A percentile compares a stretch with the other conserved stretches of the same genome.
Conservation (phyloP, 1,139 yeast species). For the Geotrichum citri-aurantii region DNA sequence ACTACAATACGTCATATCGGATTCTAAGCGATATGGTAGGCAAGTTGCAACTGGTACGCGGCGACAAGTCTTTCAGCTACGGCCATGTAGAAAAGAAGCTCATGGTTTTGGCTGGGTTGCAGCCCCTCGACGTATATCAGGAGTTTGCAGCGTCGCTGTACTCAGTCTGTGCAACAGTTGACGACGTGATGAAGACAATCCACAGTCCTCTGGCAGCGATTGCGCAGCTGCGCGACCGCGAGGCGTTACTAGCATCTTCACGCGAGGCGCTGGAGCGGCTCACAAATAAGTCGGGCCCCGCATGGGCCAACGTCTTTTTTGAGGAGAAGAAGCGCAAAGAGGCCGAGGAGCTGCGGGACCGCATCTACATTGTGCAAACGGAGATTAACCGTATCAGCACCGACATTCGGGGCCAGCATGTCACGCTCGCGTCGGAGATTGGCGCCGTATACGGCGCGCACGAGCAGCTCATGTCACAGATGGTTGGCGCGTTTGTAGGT, state of each 20-base stretch:
- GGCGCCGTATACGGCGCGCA: slow-evolving; percentile 37
- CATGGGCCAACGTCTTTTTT: slow-evolving; percentile 36
- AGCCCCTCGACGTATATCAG: slow-evolving; percentile 4
- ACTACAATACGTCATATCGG: slow-evolving; percentile 23
- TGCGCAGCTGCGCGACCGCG: slow-evolving; percentile 2
- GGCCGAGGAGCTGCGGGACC: slow-evolving; percentile 30
- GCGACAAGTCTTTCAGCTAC: background rate
- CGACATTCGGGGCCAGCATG: slow-evolving; percentile 34
- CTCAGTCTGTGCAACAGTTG: slow-evolving; percentile 9
- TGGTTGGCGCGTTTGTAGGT: slow-evolving; percentile 31
- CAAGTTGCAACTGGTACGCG: slow-evolving; percentile 13
- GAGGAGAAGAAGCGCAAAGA: slow-evolving; percentile 37
- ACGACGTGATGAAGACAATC: slow-evolving; percentile 7
- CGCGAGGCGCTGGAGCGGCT: slow-evolving; percentile 29
- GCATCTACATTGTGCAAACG: slow-evolving; percentile 29
- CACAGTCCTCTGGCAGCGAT: slow-evolving; percentile 6
- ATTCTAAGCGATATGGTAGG: slow-evolving; percentile 23
- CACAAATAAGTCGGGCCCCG: slow-evolving; percentile 21
- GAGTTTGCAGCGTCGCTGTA: slow-evolving; percentile 7
- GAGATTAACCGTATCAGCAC: slow-evolving; percentile 31
- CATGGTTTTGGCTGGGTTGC: background rate
- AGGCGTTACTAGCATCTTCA: background rate
- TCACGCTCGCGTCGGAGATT: slow-evolving; percentile 37
- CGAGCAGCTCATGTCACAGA: slow-evolving; percentile 23
- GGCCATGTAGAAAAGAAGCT: slow-evolving; percentile 4